Evolutionary conservation across 805 yeast species (phyloP).

Genomic region (Metschnikowia cubensis): DNA sequence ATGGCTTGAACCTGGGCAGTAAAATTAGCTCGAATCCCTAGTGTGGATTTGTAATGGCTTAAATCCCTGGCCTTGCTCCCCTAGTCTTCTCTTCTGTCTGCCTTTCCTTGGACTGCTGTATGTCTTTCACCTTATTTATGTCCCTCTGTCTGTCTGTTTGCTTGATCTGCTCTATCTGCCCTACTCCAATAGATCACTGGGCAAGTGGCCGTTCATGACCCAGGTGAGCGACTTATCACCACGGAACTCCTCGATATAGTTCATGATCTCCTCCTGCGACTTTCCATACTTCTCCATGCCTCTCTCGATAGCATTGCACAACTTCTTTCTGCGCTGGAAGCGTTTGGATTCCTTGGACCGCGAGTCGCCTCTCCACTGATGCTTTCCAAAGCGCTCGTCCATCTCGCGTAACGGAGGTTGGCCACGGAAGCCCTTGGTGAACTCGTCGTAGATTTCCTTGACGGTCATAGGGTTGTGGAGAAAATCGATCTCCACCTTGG

Average conservation of each 20-base stretch:
- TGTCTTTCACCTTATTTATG: too few species aligned
- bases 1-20: too few species aligned
- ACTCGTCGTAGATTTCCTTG: slow-evolving; percentile 42
- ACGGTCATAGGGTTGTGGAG: slow-evolving; percentile 44
- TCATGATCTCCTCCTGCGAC: slow-evolving; percentile 38
- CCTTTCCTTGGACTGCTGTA: too few species aligned
- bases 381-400: slow-evolving; percentile 42
- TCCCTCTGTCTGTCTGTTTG: too few species aligned
- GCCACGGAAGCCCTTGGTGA: slow-evolving; percentile 41
- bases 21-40: too few species aligned
- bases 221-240: slow-evolving; percentile 43
- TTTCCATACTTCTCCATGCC: slow-evolving; percentile 40
- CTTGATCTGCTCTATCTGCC: neutral
- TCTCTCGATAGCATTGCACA: slow-evolving; percentile 41
- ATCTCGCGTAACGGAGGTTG: slow-evolving; percentile 41
- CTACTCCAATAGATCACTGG: slow-evolving; percentile 25
- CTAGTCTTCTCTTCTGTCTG: too few species aligned
- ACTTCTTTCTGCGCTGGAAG: slow-evolving; percentile 40
- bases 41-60: too few species aligned
- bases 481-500: slow-evolving; percentile 36
- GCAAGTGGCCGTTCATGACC: slow-evolving; percentile 46
- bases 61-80: too few species aligned
- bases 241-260: slow-evolving; percentile 39
- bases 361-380: slow-evolving; percentile 45
- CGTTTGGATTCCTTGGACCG: slow-evolving; percentile 43